Evolutionary conservation across 331 rosid species (phyloP).

Genomic region (Rosa hybrid): DNA sequence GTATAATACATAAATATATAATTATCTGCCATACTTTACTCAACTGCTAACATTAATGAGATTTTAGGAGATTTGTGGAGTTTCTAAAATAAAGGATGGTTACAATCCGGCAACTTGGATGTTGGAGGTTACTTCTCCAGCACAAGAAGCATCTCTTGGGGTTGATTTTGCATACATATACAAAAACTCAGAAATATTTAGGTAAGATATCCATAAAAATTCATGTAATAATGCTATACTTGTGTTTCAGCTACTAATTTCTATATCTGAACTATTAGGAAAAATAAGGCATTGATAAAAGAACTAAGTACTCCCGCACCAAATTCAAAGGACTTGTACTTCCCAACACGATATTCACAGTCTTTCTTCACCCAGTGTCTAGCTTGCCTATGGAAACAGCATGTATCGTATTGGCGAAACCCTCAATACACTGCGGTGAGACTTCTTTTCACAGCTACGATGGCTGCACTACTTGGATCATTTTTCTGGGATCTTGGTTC

Average conservation of each 20-base stretch:
- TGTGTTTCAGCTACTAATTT: constrained; percentile 4
- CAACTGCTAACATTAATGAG: neutral
- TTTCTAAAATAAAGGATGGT: constrained; percentile 5
- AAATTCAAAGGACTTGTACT: constrained; percentile 51
- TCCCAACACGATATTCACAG: constrained; percentile 43
- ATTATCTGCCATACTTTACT: neutral
- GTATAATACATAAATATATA: neutral
- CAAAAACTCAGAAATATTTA: neutral
- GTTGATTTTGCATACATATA: constrained; percentile 2
- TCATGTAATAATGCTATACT: neutral
- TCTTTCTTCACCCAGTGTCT: constrained; percentile 42
- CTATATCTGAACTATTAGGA: constrained; percentile 32
- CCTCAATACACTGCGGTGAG: constrained; percentile 58
- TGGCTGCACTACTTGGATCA: constrained; percentile 51
- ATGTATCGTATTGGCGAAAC: constrained; percentile 68
- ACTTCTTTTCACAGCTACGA: constrained; percentile 40
- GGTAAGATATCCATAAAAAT: neutral
- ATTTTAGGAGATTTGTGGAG: constrained; percentile 2
- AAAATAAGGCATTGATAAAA: constrained; percentile 49
- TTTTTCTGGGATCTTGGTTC: constrained; percentile 64
- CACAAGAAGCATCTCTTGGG: constrained; percentile 13
- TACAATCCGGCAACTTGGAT: constrained; percentile 18
- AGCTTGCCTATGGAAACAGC: constrained; percentile 70
- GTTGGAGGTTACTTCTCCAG: constrained; percentile 18
- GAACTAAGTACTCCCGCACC: constrained; percentile 43